Base-by-base conservation (phyloP, 108 stramenopile species). In the Conticribra weissflogii region DNA sequence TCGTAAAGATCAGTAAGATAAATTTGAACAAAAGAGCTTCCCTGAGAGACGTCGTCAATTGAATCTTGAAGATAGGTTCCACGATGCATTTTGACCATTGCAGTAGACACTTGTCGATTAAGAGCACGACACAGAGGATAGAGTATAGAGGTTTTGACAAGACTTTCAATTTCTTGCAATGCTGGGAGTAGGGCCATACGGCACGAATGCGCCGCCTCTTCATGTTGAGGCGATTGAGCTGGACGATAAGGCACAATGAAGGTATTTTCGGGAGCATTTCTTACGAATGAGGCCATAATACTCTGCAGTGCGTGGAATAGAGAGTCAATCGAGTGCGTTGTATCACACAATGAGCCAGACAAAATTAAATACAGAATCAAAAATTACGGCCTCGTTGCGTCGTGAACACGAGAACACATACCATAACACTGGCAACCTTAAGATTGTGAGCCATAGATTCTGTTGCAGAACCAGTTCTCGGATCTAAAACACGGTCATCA, bases 201-300 rank as follows among this genome's bases (percentile, higher is more conserved):
- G 44, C 90, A 90, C 14, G 91, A 66, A 55, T 74, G 83, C 2
- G 93, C 84, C 55, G 90, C 89, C 70, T 92, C 93, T 59, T 94
- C 93, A 32, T 89, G 85, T 47, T 88, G 89, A 3, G 83, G 51
- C 3, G 89, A 88, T 23, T 84, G 83, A 19, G 93, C 85, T 14
- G 93, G 93, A 21, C 88, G 82, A 63, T 92, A 94, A 22, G 93
- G 93, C n/a, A 79, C 87, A 34, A 94, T 28, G 54, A 91, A 94
- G 12, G 86, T 86, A 61, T 91, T 91, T 34, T 94, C 86, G 2
- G 90, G 90, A 23, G 88, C 87, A 36, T 72, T 71, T 50, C 67
- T 79, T 45, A 94, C 68, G 48, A 81, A 84, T 23, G 62, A 54
- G 14, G 79, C 59, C 53, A 80, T 68, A 21, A 73, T 57, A 62